Evolutionary conservation across 495 filamentous ascomycete genomes (phyloP).

Genomic region (Oidiodendron maius): DNA sequence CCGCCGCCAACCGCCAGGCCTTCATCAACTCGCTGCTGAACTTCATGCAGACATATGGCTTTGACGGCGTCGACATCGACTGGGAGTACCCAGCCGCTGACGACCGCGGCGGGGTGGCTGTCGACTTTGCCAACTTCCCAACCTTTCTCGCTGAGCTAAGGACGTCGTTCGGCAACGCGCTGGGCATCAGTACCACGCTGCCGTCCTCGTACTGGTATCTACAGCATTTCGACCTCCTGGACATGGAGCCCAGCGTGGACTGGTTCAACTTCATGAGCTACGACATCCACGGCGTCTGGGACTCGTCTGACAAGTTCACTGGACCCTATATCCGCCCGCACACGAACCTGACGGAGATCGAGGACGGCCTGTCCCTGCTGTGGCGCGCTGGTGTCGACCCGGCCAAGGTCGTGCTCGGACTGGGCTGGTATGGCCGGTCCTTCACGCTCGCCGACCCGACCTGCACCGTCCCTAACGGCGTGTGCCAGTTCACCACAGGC

Average conservation of each 20-base stretch:
- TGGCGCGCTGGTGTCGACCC: conserved; percentile 43
- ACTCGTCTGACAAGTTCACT: conserved; percentile 20
- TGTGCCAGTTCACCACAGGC: conserved; percentile 5
- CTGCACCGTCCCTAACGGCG: conserved; percentile 7
- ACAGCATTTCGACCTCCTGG: conserved; percentile 37
- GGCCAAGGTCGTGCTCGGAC: background rate
- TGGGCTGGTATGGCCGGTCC: conserved; percentile 9
- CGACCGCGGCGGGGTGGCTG: conserved; percentile 37
- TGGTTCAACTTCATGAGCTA: conserved; percentile 54
- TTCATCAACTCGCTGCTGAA: conserved; percentile 36
- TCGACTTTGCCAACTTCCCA: conserved; percentile 39
- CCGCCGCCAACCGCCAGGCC: conserved; percentile 20
- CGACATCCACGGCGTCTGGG: conserved; percentile 37
- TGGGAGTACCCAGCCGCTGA: conserved; percentile 42
- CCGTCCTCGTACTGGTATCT: conserved; percentile 41
- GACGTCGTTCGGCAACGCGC: background rate
- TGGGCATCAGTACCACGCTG: background rate
- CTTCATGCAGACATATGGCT: conserved; percentile 39
- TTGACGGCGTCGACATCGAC: conserved; percentile 51
- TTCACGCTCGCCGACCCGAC: conserved; percentile 7
- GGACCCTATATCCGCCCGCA: conserved; percentile 35
- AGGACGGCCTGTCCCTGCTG: conserved; percentile 37
- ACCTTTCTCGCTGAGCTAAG: conserved; percentile 26
- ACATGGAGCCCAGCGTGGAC: conserved; percentile 30
- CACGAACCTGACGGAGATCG: conserved; percentile 52